Conservation (phyloP, 352 stramenopile species). For the Elongisporangium prolatum region DNA sequence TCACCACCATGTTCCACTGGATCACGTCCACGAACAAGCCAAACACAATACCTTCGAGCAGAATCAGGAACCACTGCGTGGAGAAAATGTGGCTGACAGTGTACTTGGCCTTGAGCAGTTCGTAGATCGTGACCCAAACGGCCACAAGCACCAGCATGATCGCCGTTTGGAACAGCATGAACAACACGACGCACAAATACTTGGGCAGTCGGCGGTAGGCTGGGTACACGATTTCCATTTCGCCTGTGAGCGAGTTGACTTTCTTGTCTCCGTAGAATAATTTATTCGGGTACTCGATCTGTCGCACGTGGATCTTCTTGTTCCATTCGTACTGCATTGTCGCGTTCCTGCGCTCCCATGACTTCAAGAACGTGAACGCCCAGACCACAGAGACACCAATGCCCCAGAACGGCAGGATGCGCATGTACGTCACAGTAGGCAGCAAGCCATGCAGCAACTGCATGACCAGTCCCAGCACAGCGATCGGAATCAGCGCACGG, state of each 20-base stretch:
- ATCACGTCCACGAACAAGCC: slow-evolving; percentile 87
- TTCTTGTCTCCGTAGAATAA: slow-evolving; percentile 58
- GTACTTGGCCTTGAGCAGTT: slow-evolving; percentile 84
- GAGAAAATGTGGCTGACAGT: slow-evolving; percentile 73
- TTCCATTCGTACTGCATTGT: slow-evolving; percentile 82
- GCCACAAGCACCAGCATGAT: slow-evolving; percentile 88
- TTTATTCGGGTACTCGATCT: slow-evolving; percentile 85
- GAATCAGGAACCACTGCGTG: slow-evolving; percentile 79
- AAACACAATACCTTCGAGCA: slow-evolving; percentile 79
- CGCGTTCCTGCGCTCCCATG: slow-evolving; percentile 75
- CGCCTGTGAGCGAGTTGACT: slow-evolving; percentile 72
- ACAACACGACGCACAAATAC: slow-evolving; percentile 70
- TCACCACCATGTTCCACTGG: slow-evolving; percentile 88
- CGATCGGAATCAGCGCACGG: slow-evolving; percentile 63
- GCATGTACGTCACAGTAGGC: slow-evolving; percentile 69
- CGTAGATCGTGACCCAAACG: slow-evolving; percentile 84
- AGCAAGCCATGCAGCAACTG: slow-evolving; percentile 47
- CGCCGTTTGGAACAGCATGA: slow-evolving; percentile 76
- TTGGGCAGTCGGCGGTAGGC: slow-evolving; percentile 67
- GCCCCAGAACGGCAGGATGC: slow-evolving; percentile 76
- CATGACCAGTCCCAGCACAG: slow-evolving; percentile 55
- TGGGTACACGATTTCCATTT: slow-evolving; percentile 64
- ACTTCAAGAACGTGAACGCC: slow-evolving; percentile 81
- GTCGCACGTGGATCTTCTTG: slow-evolving; percentile 71
- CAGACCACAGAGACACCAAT: slow-evolving; percentile 76